phyloP scores from a whole-genome alignment of 805 yeast genomes.

The Kuraishia ogatae region DNA sequence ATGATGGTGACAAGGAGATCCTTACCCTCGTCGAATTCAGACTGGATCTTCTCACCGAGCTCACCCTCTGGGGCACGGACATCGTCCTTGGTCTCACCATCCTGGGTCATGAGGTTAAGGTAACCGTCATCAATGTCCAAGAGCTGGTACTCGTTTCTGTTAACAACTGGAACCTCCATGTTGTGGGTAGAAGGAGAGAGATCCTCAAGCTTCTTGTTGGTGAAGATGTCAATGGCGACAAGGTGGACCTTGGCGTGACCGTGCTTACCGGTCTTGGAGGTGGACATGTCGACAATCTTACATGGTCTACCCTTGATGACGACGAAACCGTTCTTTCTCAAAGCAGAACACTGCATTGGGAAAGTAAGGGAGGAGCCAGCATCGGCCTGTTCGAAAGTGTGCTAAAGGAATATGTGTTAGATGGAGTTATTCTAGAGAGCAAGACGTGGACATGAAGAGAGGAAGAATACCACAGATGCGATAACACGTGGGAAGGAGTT shows the following conservation, averaged over 20 bases:
- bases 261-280: slow-evolving; percentile 99
- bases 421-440: background rate
- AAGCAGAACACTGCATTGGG: slow-evolving; percentile 99
- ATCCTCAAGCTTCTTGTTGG: slow-evolving; percentile 98
- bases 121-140: slow-evolving; percentile 97
- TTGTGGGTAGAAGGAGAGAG: slow-evolving; percentile 99
- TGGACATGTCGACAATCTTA: slow-evolving; percentile 99
- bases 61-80: slow-evolving; percentile 98
- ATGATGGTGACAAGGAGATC: slow-evolving; percentile 94
- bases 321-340: slow-evolving; percentile 99
- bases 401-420: slow-evolving; percentile 33
- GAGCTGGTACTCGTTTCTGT: slow-evolving; percentile 93
- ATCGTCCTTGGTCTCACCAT: slow-evolving; percentile 99
- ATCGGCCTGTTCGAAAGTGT: slow-evolving; percentile 94
- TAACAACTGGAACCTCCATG: slow-evolving; percentile 98
- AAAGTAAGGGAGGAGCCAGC: slow-evolving; percentile 97
- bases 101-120: slow-evolving; percentile 93
- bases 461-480: too few species aligned
- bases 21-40: slow-evolving; percentile 96
- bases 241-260: slow-evolving; percentile 99
- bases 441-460: background rate
- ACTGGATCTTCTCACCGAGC: slow-evolving; percentile 85
- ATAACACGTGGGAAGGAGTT: too few species aligned
- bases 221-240: slow-evolving; percentile 98
- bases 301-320: slow-evolving; percentile 99